Evolutionary conservation across 495 filamentous ascomycete genomes (phyloP).

Genomic region (Aspergillus saccharolyticus): DNA sequence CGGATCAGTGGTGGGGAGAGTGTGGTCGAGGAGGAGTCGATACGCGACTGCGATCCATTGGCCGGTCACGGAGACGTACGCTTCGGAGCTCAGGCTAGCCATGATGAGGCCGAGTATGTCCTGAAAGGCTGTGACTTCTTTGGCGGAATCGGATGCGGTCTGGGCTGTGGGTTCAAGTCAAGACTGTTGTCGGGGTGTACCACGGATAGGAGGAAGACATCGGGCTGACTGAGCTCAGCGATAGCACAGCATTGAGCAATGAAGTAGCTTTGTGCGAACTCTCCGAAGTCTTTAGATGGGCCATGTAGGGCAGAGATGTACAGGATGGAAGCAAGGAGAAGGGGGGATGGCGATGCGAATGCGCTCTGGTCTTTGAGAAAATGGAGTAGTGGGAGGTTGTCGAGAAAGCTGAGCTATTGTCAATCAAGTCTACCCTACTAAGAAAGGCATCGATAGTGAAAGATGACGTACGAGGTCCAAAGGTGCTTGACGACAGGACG

Average conservation of each 20-base stretch:
- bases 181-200: not conserved
- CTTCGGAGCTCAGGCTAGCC: slow-evolving; percentile 37
- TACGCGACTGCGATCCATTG: slow-evolving; percentile 41
- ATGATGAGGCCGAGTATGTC: slow-evolving; percentile 40
- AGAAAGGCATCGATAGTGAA: not conserved
- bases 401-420: slow-evolving; percentile 25
- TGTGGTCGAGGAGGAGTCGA: slow-evolving; percentile 32
- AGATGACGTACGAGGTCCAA: slow-evolving; percentile 31
- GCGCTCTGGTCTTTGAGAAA: slow-evolving; percentile 32
- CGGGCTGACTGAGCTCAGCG: slow-evolving; percentile 28
- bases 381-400: slow-evolving; percentile 35
- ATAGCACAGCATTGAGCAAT: slow-evolving; percentile 33
- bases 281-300: slow-evolving; percentile 23
- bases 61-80: slow-evolving; percentile 32
- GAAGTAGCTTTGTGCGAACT: slow-evolving; percentile 29
- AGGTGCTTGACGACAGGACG: slow-evolving; percentile 26
- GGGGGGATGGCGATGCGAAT: slow-evolving; percentile 31
- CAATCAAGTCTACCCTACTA: not conserved
- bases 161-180: no score
- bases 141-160: not conserved
- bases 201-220: slow-evolving; percentile 19
- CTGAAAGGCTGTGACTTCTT: slow-evolving; percentile 22
- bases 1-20: slow-evolving; percentile 18
- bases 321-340: slow-evolving; percentile 36
- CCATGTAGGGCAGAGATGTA: slow-evolving; percentile 37